Base-by-base conservation (phyloP, 139 green algal species). In the Chlorella ohadii region DNA sequence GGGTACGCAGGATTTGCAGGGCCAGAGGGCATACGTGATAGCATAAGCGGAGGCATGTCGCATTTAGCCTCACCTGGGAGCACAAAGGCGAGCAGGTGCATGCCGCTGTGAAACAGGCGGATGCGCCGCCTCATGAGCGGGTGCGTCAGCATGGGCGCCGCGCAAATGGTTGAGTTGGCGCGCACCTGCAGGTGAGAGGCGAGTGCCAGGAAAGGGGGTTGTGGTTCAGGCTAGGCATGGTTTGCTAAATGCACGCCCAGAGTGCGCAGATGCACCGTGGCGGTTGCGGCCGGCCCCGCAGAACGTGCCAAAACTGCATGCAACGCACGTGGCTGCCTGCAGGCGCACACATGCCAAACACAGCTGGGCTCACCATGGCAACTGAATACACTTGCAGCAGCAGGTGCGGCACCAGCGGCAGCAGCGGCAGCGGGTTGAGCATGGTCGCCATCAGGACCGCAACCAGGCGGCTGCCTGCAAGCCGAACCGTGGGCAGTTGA, bases 351-450 rank as follows among this genome's bases (percentile, higher is more conserved):
- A 11, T 55, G 44, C 44, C 51, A 20, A 3, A 23, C 3, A 22
- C 11, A 59, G 51, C 15, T 59, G 51, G 44, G 44, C 51, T 19
- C 51, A 59, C 31, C 41, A 77, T 77, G 27, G 13, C 41, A 0
- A 59, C 70, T 1, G 70, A 31, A 13, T 77, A 77, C 13, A 77
- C 27, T 59, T 77, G 70, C 4, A 77, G 39, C 39, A 77, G 70
- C 25, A 77, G 4, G 23, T 59, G 39, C 0, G 70, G 70, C 39
- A 77, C 70, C 39, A 77, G 39, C 27, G 70, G 70, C 25, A 77
- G 12, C 70, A 77, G 70, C 23, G 70, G 70, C 70, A 77, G 70
- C 70, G 70, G 70, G 39, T 59, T 59, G 39, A 77, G 70, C 70
- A 77, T 77, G 7, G 22, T 22, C 9, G 70, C 38, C 70, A 59